Evolutionary conservation across 352 stramenopile species (phyloP), one percentile per base, ranked within the genome.

Genomic region (Phytophthora europaea): DNA sequence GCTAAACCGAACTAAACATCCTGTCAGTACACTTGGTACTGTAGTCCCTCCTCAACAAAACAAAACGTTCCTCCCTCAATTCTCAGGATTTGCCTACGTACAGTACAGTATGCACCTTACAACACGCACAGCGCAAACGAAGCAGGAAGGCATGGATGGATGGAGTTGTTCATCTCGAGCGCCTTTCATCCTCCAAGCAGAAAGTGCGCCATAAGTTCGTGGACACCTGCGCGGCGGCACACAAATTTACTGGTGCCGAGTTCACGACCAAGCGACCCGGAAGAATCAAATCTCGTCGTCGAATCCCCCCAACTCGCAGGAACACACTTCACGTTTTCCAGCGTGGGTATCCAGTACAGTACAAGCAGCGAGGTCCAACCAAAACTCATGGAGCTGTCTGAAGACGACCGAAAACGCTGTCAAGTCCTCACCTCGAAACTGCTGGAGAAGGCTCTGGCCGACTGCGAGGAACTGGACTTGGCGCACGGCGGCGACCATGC

Each of bases 341-440:
- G 10, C 48, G 10, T 18, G 38, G 12, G 48, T 16, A 20, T 22
- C 43, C 43, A 20, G 9, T 7, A 50, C n/a, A 10, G 4, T 20
- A 4, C 43, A 50, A 20, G 43, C 43, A 13, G 16, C 16, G 6
- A 31, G 28, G 28, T 31, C 43, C 48, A 33, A 43, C 34, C 34
- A 43, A 9, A 9, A 50, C 6, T 13, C 16, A 47, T 63, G 36
- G 58, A 62, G 22, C 22, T 75, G 23, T 75, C 68, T 47, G 48
- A 47, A 2, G 56, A 63, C 38, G 68, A 75, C 6, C 48, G 38
- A 22, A 50, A 67, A n/a, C 23, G 60, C 33, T 67, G 62, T 9
- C 62, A 75, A 72, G 62, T 67, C 38, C 26, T 75, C 23, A 72
- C 68, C 10, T 63, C 62, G 2, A 56, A 72, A 55, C 60, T 75